Evolutionary conservation across 1,284 basidiomycete species (phyloP).

Genomic region (Coriolopsis trogii): DNA sequence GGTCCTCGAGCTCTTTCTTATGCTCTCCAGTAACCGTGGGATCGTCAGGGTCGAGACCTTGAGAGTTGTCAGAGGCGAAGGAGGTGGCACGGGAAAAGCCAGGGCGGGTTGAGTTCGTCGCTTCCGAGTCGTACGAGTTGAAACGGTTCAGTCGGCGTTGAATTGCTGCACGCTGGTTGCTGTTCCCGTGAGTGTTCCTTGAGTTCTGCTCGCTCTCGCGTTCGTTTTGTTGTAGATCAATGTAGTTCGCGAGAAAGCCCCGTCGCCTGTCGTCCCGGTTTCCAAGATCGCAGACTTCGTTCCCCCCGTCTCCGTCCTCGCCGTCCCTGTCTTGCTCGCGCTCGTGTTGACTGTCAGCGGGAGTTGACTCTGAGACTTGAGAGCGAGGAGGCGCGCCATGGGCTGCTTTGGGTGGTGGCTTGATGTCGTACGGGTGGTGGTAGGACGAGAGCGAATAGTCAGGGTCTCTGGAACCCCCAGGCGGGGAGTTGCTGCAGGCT

Average conservation of each 20-base stretch:
- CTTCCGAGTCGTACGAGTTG: conserved; percentile 15
- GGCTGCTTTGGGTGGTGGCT: conserved; percentile 48
- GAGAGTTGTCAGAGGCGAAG: conserved; percentile 22
- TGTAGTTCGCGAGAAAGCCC: conserved; percentile 47
- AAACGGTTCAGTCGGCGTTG: conserved; percentile 1
- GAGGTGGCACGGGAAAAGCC: conserved; percentile 17
- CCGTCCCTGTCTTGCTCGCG: not conserved
- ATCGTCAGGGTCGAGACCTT: conserved; percentile 37
- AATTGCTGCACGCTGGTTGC: not conserved
- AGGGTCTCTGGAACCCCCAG: conserved; percentile 30
- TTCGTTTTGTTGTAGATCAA: conserved; percentile 55
- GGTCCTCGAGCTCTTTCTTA: conserved; percentile 51
- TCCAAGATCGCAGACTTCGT: conserved; percentile 13
- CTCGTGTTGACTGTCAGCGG: conserved; percentile 22
- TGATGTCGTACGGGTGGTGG: conserved; percentile 61
- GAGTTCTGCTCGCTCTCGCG: conserved; percentile 22
- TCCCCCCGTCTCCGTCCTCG: not conserved
- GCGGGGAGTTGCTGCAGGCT: conserved; percentile 11
- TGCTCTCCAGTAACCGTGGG: conserved; percentile 34
- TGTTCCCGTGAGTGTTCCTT: conserved; percentile 15
- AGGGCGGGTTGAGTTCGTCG: conserved; percentile 10
- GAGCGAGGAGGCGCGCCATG: conserved; percentile 34
- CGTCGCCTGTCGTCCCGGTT: conserved; percentile 34
- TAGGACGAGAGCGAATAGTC: conserved; percentile 54
- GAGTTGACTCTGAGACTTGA: conserved; percentile 14